Percentiles rank a stretch among this genome's conserved stretches.
Evolutionary conservation across 1,284 basidiomycete species (phyloP).

Genomic region (Leccinum pachyderme): DNA sequence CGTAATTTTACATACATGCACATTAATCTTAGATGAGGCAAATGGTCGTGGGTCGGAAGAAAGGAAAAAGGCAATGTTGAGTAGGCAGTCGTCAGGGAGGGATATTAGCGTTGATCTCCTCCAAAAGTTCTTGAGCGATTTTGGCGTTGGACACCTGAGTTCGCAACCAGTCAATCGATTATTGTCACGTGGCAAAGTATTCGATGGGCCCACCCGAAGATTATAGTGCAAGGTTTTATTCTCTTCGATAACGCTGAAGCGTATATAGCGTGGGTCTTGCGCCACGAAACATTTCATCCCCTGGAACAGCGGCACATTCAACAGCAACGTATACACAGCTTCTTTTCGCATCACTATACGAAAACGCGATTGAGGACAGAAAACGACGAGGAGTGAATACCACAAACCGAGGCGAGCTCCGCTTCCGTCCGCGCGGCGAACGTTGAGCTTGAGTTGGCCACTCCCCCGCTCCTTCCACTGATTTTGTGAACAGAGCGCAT

Average conservation of each 20-base stretch:
- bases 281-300: conserved; percentile 81
- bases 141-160: conserved; percentile 57
- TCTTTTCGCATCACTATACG: conserved; percentile 92
- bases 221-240: conserved; percentile 71
- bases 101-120: conserved; percentile 55
- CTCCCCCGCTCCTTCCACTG: conserved; percentile 90
- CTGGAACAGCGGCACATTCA: conserved; percentile 84
- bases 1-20: conserved; percentile 33
- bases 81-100: conserved; percentile 34
- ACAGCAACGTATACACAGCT: conserved; percentile 80
- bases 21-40: conserved; percentile 36
- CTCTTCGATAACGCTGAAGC: conserved; percentile 74
- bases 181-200: not conserved
- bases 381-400: not conserved
- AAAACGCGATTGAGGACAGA: conserved; percentile 5
- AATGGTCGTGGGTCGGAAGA: conserved; percentile 18
- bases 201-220: conserved; percentile 56
- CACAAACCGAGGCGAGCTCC: conserved; percentile 73
- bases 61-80: conserved; percentile 4
- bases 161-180: conserved; percentile 2
- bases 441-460: conserved; percentile 80
- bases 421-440: conserved; percentile 62
- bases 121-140: conserved; percentile 56
- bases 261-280: conserved; percentile 77
- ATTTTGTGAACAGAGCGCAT: conserved; percentile 58